Evolutionary conservation across 2,329 filamentous ascomycete genomes (phyloP).

Genomic region (Exophiala spinifera): DNA sequence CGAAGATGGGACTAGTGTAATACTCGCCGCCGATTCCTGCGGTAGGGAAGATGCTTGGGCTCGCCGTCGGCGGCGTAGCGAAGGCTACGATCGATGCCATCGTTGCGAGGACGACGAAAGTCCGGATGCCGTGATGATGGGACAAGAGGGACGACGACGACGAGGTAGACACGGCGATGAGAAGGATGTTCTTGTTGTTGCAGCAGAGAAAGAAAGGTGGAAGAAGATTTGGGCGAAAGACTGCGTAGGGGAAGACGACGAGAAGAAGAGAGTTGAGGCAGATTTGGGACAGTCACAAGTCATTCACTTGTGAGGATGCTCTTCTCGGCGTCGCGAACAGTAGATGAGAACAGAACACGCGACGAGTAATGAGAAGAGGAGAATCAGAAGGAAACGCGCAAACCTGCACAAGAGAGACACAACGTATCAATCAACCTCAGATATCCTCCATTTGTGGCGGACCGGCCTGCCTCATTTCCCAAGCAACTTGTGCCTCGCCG

Average conservation of each 20-base stretch:
- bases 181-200: background rate
- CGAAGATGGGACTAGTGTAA: conserved; percentile 16
- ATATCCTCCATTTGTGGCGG: too few species aligned
- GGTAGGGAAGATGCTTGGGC: conserved; percentile 14
- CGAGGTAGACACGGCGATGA: background rate
- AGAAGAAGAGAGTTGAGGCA: background rate
- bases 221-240: background rate
- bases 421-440: too few species aligned
- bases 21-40: conserved; percentile 21
- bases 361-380: too few species aligned
- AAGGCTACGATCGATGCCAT: background rate
- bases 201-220: background rate
- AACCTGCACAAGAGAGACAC: too few species aligned
- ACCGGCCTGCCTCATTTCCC: too few species aligned
- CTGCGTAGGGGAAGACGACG: too few species aligned
- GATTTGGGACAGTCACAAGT: background rate
- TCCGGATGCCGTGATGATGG: background rate
- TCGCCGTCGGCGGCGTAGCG: background rate
- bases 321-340: background rate
- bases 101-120: conserved; percentile 1
- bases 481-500: too few species aligned
- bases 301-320: background rate
- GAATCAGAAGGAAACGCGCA: too few species aligned
- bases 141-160: too few species aligned
- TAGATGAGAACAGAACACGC: background rate